Evolutionary conservation across 2,329 filamentous ascomycete genomes (phyloP).

Genomic region (Sphaceloma murrayae): DNA sequence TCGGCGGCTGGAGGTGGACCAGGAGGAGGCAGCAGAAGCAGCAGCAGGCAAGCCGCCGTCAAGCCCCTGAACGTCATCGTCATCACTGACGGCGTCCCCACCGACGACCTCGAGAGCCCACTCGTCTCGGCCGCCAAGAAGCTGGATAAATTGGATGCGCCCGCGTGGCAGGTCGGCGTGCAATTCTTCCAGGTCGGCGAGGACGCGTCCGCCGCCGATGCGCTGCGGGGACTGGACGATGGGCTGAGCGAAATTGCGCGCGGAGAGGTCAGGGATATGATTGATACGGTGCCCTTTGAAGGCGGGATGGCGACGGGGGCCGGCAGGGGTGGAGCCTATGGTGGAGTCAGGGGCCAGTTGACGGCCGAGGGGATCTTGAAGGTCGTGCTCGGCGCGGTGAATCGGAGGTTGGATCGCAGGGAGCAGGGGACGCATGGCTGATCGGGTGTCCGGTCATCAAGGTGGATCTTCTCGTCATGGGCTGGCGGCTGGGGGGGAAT

Average conservation of each 20-base stretch:
- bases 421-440: conserved; percentile 21
- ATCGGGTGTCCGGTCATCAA: too few relatives aligned
- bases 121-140: conserved; percentile 59
- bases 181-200: conserved; percentile 94
- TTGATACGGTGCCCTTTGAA: conserved; percentile 75
- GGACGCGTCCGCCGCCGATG: conserved; percentile 54
- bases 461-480: conserved; percentile 2
- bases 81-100: conserved; percentile 78
- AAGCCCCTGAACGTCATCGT: conserved; percentile 87
- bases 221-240: conserved; percentile 68
- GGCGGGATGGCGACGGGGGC: conserved; percentile 51
- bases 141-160: conserved; percentile 60
- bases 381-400: conserved; percentile 67
- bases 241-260: conserved; percentile 47
- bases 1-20: neutral
- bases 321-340: conserved; percentile 50
- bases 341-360: neutral
- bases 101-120: conserved; percentile 64
- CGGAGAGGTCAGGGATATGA: conserved; percentile 66
- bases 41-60: too few relatives aligned
- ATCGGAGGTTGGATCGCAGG: conserved; percentile 53
- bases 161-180: conserved; percentile 74
- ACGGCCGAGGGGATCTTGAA: conserved; percentile 11
- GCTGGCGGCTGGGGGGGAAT: too few relatives aligned
- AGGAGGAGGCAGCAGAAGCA: conserved; percentile 27